These are phyloP conservation scores for Isoetes taiwanensis DNA, from an alignment of 75 land plant genomes.

Conservation along the genomic window DNA sequence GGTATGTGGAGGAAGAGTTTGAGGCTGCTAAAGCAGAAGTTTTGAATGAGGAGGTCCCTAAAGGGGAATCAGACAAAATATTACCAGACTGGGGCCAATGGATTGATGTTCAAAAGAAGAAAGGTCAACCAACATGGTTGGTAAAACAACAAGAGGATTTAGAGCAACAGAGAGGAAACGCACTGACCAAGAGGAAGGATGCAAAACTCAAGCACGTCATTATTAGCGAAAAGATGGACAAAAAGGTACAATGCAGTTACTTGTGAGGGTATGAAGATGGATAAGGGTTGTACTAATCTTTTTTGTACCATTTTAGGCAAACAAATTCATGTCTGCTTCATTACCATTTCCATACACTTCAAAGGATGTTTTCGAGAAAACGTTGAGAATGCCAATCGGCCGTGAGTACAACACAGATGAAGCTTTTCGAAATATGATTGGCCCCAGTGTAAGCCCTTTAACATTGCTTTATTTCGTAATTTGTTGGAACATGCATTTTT, in stretches of 20 bases:
- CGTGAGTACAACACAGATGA: constrained; percentile 75
- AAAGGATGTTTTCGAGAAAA: constrained; percentile 53
- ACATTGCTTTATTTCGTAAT: too few species aligned
- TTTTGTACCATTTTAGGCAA: too few species aligned
- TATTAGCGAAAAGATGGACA: constrained; percentile 69
- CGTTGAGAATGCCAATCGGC: constrained; percentile 82
- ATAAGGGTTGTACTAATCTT: too few species aligned
- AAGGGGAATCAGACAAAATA: constrained; percentile 39
- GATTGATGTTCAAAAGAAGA: constrained; percentile 63
- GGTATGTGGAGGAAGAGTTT: constrained; percentile 90
- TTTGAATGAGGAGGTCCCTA: constrained; percentile 63
- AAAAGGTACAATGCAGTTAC: constrained; percentile 52
- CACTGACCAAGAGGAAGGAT: constrained; percentile 60
- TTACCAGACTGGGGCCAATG: constrained; percentile 98
- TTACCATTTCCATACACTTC: constrained; percentile 47
- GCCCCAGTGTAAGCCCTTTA: constrained; percentile 88
- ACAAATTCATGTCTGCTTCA: constrained; percentile 38
- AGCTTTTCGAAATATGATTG: constrained; percentile 46
- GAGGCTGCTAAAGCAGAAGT: constrained; percentile 43
- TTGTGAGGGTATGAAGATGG: too few species aligned
- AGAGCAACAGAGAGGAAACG: constrained; percentile 49
- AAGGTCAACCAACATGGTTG: constrained; percentile 67
- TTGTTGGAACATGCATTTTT: too few species aligned
- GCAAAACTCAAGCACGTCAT: constrained; percentile 72
- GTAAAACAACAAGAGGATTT: constrained; percentile 46